Base-by-base conservation (phyloP, 1,284 basidiomycete genomes). In the Xerocomus amazonicus region DNA sequence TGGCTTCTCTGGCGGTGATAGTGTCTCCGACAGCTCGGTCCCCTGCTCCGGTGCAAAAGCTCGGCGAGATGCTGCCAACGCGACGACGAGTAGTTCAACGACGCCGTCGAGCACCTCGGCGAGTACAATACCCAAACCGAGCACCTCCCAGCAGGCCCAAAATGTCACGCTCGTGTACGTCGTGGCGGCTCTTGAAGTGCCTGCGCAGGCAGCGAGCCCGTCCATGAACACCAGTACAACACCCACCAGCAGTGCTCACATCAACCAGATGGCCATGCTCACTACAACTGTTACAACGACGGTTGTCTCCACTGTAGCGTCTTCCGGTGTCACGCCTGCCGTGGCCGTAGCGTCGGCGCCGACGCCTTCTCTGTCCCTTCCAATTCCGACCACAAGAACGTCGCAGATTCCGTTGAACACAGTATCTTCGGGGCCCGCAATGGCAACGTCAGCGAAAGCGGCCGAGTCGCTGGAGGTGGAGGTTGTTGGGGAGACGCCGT, bases 121-220 rank as follows among this genome's bases (percentile, higher is more conserved):
- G 26, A 54, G 53, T 2, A 19, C 53, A 8, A 38, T 39, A n/a
- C 56, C 61, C 19, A 32, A 36, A 17, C 23, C 56, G 12, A 56
- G 50, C 14, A 16, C 49, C 13, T 43, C 55, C 14, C 51, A 56
- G 42, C 57, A 62, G 27, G 62, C 71, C 27, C 69, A 66, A 54
- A 74, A 73, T 44, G 77, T 80, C 17, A 73, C 73, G 2, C 68
- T 81, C 10, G 61, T 75, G 12, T 81, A 80, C 58, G 69, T 66
- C 2, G 71, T 77, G 9, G 57, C 59, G 8, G 55, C 59, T 6
- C 67, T 70, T 12, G 65, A 68, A 40, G 62, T 72, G 8, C 55
- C 62, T n/a, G 55, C 53, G 9, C 48, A 46, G 2, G 45, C 51
- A 23, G 16, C 49, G 12, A 44, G 48, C 31, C 19, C 54, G 12